phyloP scores from a whole-genome alignment of 257 asterid species.

The Rehmannia glutinosa region DNA sequence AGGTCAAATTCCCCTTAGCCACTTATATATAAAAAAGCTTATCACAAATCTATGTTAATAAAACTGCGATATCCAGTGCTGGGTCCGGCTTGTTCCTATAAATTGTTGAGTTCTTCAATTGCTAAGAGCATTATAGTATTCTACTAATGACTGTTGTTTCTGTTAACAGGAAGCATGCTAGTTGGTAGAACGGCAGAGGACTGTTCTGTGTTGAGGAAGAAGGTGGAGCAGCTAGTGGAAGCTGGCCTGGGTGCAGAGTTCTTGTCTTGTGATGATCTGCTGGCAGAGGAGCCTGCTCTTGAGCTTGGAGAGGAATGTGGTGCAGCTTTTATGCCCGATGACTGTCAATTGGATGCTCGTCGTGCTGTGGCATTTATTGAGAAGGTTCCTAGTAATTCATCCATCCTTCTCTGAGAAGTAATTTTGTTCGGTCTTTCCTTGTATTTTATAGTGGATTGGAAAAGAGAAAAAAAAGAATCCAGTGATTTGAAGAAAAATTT shows the following conservation, averaged over 20 bases:
- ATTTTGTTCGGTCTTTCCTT: no score
- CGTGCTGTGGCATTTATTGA: constrained; percentile 64
- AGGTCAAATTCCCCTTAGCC: not conserved
- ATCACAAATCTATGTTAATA: not conserved
- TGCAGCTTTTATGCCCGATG: constrained; percentile 85
- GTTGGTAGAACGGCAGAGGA: constrained; percentile 80
- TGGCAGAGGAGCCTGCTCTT: constrained; percentile 72
- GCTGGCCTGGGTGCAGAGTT: constrained; percentile 71
- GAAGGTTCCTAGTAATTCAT: constrained; percentile 45
- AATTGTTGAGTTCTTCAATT: not conserved
- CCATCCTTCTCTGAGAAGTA: constrained; percentile 10
- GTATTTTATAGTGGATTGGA: no score
- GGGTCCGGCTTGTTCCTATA: not conserved
- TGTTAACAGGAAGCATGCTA: constrained; percentile 69
- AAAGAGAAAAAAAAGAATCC: no score
- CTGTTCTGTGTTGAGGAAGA: constrained; percentile 37
- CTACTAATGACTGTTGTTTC: constrained; percentile 8
- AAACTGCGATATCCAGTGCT: constrained; percentile 9
- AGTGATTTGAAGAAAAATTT: no score
- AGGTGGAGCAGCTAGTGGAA: constrained; percentile 55
- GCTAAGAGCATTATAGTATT: not conserved
- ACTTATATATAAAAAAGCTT: not conserved
- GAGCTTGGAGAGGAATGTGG: constrained; percentile 63
- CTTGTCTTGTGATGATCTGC: constrained; percentile 54
- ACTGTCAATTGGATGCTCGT: constrained; percentile 77